Evolutionary conservation across 345 rosid genomes (phyloP).

Genomic region (Syzygium oleosum): DNA sequence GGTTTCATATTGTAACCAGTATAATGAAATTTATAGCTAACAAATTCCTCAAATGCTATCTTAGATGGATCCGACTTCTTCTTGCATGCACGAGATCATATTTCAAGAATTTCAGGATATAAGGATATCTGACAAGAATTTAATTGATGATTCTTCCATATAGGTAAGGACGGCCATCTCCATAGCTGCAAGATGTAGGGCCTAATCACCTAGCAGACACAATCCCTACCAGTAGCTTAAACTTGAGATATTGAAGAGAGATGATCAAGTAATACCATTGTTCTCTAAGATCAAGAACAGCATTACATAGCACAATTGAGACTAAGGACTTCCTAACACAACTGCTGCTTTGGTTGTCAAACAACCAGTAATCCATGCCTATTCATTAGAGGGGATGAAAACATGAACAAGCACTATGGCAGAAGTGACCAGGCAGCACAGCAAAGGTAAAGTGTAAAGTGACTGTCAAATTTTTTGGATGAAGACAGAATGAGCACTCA

Average conservation of each 20-base stretch:
- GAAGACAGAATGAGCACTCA: slow-evolving; percentile 21
- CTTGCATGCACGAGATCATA: background rate
- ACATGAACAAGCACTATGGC: background rate
- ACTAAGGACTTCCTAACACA: background rate
- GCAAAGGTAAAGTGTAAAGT: background rate
- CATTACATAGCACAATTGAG: background rate
- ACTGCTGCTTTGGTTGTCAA: background rate
- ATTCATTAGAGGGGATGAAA: background rate
- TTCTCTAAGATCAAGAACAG: background rate
- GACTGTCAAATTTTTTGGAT: background rate
- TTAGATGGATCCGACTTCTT: background rate
- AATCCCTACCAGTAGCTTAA: background rate
- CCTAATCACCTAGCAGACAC: background rate
- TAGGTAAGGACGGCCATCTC: background rate
- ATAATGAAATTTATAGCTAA: background rate
- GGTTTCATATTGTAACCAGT: background rate
- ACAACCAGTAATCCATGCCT: background rate
- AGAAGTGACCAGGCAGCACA: background rate
- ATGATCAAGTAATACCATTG: background rate
- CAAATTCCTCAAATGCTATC: background rate
- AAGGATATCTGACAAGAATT: background rate
- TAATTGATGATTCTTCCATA: background rate
- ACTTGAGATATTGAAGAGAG: background rate
- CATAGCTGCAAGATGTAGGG: background rate
- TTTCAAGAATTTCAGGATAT: background rate